Evolutionary conservation across 768 basidiomycete genomes (phyloP).

Genomic region (Suillus discolor): DNA sequence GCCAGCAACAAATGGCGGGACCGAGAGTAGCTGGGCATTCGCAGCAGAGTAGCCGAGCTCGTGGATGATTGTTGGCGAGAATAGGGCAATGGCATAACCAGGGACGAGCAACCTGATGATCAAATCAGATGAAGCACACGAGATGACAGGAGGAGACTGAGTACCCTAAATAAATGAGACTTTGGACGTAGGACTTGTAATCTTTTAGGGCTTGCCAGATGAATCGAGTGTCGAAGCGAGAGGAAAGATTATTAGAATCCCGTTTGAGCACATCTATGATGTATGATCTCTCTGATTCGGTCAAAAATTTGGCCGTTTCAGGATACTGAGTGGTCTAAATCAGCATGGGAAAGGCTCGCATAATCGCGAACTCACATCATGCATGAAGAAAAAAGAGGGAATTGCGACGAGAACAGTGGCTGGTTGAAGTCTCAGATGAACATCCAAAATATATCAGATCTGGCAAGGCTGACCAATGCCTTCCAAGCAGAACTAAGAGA

Average conservation of each 20-base stretch:
- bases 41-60: slow-evolving; percentile 53
- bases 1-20: slow-evolving; percentile 53
- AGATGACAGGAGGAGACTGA: slow-evolving; percentile 15
- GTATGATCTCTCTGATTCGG: slow-evolving; percentile 41
- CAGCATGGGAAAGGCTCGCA: not conserved
- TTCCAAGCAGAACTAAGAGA: slow-evolving; percentile 33
- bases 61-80: slow-evolving; percentile 52
- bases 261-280: slow-evolving; percentile 45
- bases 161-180: slow-evolving; percentile 44
- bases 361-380: slow-evolving; percentile 42
- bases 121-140: not conserved
- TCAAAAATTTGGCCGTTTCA: slow-evolving; percentile 58
- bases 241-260: slow-evolving; percentile 46
- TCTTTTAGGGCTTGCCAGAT: slow-evolving; percentile 52
- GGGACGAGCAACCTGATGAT: slow-evolving; percentile 43
- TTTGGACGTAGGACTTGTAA: slow-evolving; percentile 41
- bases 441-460: not conserved
- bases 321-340: slow-evolving; percentile 42
- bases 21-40: slow-evolving; percentile 49
- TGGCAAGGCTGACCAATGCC: slow-evolving; percentile 24
- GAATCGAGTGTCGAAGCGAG: slow-evolving; percentile 45
- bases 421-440: slow-evolving; percentile 11
- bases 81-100: slow-evolving; percentile 50
- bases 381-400: slow-evolving; percentile 49
- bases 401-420: slow-evolving; percentile 24